These are phyloP conservation scores for Tylopilus vinaceipallidus DNA, from an alignment of 768 basidiomycete genomes.

Conservation along the genomic window DNA sequence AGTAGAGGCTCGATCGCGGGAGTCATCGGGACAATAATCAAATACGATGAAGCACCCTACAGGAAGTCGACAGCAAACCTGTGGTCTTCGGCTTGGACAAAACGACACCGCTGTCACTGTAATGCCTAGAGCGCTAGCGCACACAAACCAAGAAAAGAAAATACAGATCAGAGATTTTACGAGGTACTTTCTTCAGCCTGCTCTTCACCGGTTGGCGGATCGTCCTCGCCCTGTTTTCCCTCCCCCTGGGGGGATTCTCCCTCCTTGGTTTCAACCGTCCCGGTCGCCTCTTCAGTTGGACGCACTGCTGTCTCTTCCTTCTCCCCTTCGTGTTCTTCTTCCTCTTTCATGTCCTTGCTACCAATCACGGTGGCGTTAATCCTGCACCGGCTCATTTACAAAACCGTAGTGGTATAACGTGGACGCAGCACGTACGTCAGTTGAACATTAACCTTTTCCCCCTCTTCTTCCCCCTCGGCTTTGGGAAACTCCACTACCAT, in stretches of 20 bases:
- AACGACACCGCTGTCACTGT: no score
- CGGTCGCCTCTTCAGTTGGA: constrained; percentile 31
- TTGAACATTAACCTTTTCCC: constrained; percentile 70
- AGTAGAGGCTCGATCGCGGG: no score
- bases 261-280: constrained; percentile 23
- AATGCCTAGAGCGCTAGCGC: not conserved
- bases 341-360: constrained; percentile 54
- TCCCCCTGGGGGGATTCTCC: constrained; percentile 23
- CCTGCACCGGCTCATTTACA: constrained; percentile 34
- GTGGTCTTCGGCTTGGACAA: no score
- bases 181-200: constrained; percentile 15
- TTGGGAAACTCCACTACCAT: constrained; percentile 62
- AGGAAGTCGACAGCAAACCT: no score
- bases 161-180: constrained; percentile 12
- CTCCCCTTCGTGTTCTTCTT: constrained; percentile 34
- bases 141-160: constrained; percentile 3
- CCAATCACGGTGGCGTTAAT: constrained; percentile 77
- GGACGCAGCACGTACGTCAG: constrained; percentile 54
- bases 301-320: constrained; percentile 24
- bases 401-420: not conserved
- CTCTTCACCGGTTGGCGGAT: constrained; percentile 18
- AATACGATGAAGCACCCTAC: no score
- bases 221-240: constrained; percentile 25
- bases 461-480: constrained; percentile 42
- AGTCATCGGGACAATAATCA: no score